phyloP scores from a whole-genome alignment of 2,329 filamentous ascomycete species.

The Elsinoe perseae region DNA sequence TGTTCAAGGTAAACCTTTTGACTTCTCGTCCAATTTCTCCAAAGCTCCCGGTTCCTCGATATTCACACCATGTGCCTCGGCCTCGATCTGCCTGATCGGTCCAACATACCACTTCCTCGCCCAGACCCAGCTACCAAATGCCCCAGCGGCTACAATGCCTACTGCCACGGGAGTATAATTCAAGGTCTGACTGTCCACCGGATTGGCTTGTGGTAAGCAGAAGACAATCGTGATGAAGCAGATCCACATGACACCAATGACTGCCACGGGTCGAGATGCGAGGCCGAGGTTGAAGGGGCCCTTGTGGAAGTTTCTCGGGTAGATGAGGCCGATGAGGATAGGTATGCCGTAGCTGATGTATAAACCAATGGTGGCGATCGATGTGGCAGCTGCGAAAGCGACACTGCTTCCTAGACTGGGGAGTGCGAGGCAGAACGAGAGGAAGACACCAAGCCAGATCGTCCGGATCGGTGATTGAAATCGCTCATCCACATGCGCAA shows the following conservation, averaged over 20 bases:
- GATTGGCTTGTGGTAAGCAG: slow-evolving; percentile 50
- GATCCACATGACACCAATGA: slow-evolving; percentile 46
- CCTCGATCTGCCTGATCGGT: slow-evolving; percentile 47
- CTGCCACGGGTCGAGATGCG: slow-evolving; percentile 42
- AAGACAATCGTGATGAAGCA: slow-evolving; percentile 50
- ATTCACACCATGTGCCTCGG: slow-evolving; percentile 44
- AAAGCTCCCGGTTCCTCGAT: slow-evolving; percentile 40
- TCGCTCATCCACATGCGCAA: slow-evolving; percentile 45
- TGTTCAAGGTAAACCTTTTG: no score
- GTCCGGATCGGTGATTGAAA: slow-evolving; percentile 47
- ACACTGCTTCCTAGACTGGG: slow-evolving; percentile 49
- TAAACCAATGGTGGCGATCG: slow-evolving; percentile 52
- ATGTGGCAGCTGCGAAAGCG: slow-evolving; percentile 52
- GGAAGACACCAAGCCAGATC: slow-evolving; percentile 48
- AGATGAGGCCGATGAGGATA: slow-evolving; percentile 48
- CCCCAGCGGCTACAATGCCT: slow-evolving; percentile 46
- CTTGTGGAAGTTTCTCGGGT: slow-evolving; percentile 45
- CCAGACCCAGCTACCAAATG: slow-evolving; percentile 45
- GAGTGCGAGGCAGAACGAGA: slow-evolving; percentile 49
- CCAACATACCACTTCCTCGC: slow-evolving; percentile 51
- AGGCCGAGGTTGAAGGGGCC: slow-evolving; percentile 49
- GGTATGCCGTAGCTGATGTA: slow-evolving; percentile 54
- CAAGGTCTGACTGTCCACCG: slow-evolving; percentile 47
- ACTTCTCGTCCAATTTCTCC: slow-evolving; percentile 31
- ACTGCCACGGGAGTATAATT: slow-evolving; percentile 55